phyloP scores from a whole-genome alignment of 345 rosid genomes.

The Populus nigra region DNA sequence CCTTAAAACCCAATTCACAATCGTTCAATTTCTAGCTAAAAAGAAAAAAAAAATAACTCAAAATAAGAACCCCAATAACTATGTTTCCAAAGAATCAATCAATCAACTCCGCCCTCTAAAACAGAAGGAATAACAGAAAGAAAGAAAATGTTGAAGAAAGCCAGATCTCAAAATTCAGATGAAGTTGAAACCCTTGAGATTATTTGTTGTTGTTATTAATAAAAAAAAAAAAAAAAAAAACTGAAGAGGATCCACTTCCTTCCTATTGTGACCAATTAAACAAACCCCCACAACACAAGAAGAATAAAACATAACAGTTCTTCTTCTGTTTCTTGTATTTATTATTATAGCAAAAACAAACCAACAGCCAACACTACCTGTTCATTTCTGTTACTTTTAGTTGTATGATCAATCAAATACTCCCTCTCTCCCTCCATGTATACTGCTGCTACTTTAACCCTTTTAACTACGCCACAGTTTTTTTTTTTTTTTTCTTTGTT shows the following conservation, averaged over 20 bases:
- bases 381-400: conserved; percentile 2
- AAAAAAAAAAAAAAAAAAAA: background rate
- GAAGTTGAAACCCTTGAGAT: background rate
- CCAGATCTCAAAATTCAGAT: background rate
- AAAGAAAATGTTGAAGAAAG: conserved; percentile 8
- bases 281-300: background rate
- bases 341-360: conserved; percentile 2
- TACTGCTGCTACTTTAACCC: background rate
- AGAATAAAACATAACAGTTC: background rate
- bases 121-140: background rate
- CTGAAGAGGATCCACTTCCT: background rate
- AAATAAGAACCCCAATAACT: background rate
- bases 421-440: background rate
- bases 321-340: conserved; percentile 7
- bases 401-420: background rate
- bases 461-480: conserved; percentile 12
- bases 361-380: background rate
- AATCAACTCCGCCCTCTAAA: conserved; percentile 3
- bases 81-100: background rate
- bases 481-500: background rate
- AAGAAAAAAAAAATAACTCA: background rate
- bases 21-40: conserved; percentile 4
- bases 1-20: conserved; percentile 15
- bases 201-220: background rate
- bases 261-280: background rate